phyloP scores from a whole-genome alignment of 1,284 basidiomycete species.

The Volvariella volvacea region DNA sequence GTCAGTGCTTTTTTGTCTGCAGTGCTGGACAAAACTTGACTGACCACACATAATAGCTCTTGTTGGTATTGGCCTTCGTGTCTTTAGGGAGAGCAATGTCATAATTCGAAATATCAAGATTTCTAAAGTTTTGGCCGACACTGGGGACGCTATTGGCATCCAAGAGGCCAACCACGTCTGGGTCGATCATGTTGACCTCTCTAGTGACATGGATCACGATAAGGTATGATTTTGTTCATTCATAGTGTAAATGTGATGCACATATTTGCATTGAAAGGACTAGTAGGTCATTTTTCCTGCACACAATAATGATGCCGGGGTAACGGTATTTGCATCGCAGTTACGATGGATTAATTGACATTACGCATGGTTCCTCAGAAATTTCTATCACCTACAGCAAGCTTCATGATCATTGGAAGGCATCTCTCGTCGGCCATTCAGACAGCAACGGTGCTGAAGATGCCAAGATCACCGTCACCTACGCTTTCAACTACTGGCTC shows the following conservation, averaged over 20 bases:
- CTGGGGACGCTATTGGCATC: constrained; percentile 37
- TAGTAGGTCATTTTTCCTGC: constrained; percentile 20
- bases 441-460: constrained; percentile 32
- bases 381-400: constrained; percentile 34
- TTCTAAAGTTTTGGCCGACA: constrained; percentile 37
- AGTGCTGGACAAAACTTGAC: neutral
- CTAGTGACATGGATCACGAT: constrained; percentile 36
- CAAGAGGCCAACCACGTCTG: constrained; percentile 38
- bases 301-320: neutral
- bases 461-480: constrained; percentile 28
- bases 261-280: no score
- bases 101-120: constrained; percentile 45
- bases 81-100: constrained; percentile 34
- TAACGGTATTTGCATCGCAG: constrained; percentile 13
- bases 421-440: constrained; percentile 36
- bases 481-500: constrained; percentile 31
- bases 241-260: no score
- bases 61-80: constrained; percentile 31
- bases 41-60: constrained; percentile 21
- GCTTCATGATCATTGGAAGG: constrained; percentile 37
- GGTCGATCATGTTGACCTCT: constrained; percentile 40
- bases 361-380: constrained; percentile 33
- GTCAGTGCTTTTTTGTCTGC: constrained; percentile 11
- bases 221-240: no score
- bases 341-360: constrained; percentile 34